Percentiles rank a stretch among this genome's conserved stretches.
Evolutionary conservation across 1,284 basidiomycete genomes (phyloP).

Genomic region (Cyathus pygmaeus): DNA sequence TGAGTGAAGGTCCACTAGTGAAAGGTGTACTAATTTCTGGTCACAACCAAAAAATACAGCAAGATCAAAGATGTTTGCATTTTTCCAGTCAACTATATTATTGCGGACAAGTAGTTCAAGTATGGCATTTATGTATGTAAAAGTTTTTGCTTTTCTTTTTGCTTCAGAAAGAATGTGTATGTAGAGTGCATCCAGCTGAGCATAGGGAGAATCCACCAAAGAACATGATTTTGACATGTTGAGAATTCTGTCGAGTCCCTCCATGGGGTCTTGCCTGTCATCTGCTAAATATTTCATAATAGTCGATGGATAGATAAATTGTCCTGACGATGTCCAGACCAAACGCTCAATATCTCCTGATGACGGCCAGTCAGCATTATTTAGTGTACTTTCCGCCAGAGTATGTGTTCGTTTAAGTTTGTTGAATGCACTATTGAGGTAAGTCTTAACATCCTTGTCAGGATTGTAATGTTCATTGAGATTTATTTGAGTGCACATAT

Average conservation of each 20-base stretch:
- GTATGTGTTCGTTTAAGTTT: neutral
- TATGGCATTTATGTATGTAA: too few species aligned
- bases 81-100: too few species aligned
- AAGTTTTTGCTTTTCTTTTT: too few species aligned
- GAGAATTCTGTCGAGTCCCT: neutral
- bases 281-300: neutral
- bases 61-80: too few species aligned
- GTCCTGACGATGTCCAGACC: conserved; percentile 1
- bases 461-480: neutral
- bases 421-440: neutral
- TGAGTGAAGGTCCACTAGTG: too few species aligned
- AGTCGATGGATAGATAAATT: conserved; percentile 1
- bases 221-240: neutral
- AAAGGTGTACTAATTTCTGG: too few species aligned
- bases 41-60: too few species aligned
- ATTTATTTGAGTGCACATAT: neutral
- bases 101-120: too few species aligned
- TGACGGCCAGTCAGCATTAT: neutral
- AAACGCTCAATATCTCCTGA: neutral
- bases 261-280: neutral
- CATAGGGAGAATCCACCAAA: neutral
- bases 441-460: neutral
- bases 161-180: neutral
- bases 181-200: conserved; percentile 1
- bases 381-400: neutral